phyloP scores from a whole-genome alignment of 2,329 filamentous ascomycete species.

The Zymoseptoria brevis region DNA sequence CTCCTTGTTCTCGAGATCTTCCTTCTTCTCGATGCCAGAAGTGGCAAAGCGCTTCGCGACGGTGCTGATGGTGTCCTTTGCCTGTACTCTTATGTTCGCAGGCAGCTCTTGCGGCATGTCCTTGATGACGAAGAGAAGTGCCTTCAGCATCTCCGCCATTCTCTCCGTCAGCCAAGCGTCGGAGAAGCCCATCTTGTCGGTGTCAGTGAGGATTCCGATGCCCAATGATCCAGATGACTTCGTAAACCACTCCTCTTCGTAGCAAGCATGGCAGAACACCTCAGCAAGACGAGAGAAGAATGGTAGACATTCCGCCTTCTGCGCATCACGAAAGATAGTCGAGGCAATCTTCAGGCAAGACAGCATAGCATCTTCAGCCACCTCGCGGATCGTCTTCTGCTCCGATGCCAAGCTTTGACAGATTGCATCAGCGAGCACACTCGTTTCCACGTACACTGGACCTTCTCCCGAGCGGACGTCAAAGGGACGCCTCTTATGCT shows the following conservation, averaged over 20 bases:
- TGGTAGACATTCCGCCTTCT: constrained; percentile 64
- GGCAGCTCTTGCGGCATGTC: constrained; percentile 94
- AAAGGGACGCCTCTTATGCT: constrained; percentile 70
- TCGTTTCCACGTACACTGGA: constrained; percentile 75
- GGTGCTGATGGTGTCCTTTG: constrained; percentile 68
- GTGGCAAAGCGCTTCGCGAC: constrained; percentile 71
- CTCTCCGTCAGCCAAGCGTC: constrained; percentile 74
- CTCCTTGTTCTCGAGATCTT: constrained; percentile 62
- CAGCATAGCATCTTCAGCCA: constrained; percentile 69
- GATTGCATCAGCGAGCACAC: constrained; percentile 79
- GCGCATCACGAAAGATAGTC: constrained; percentile 65
- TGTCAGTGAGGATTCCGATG: constrained; percentile 78
- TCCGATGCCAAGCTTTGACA: constrained; percentile 87
- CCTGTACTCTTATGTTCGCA: constrained; percentile 74
- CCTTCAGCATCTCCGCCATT: constrained; percentile 79
- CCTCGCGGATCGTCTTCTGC: constrained; percentile 67
- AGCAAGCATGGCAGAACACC: constrained; percentile 87
- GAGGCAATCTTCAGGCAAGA: constrained; percentile 69
- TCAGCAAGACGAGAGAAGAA: constrained; percentile 79
- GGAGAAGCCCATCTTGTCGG: constrained; percentile 75
- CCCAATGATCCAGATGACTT: constrained; percentile 89
- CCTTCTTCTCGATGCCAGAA: constrained; percentile 63
- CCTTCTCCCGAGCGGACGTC: constrained; percentile 82
- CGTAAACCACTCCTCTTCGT: constrained; percentile 97
- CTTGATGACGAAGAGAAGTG: constrained; percentile 96